Evolutionary conservation across 208 protist genomes (phyloP), one percentile per base, ranked within the genome.

Genomic region (Naegleria fowleri): DNA sequence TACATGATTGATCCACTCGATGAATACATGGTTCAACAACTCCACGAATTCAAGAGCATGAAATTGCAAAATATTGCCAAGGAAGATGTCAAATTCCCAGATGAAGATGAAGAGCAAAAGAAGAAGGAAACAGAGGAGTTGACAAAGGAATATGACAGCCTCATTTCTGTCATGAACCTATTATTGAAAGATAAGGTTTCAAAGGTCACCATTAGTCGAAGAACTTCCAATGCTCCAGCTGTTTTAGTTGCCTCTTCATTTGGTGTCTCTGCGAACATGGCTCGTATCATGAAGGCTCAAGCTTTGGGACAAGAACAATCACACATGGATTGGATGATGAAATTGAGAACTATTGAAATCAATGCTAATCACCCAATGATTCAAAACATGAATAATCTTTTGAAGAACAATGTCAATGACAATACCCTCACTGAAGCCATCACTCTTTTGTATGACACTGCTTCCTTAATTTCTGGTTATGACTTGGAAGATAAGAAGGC

Each of bases 281-380:
- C 97, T 79, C 96, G 97, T 91, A 97, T 99, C 90, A 96, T 99
- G 91, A 98, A 98, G 86, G 95, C 95, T 25, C 99, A 99, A 95
- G 95, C 97, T 7, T 93, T 98, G 58, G 92, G 94, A 86, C 29
- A 5, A 7, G 15, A 39, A 0, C 22, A 92, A 38, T 91, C 93
- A 52, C 41, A n/a, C n/a, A 90, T 93, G 29, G 88, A 83, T 41
- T 58, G 86, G n/a, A 94, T 95, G 43, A 93, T 93, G 38, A 94
- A 95, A 39, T 95, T 97, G 92, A 97, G 96, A 86, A 98, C 97
- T 55, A 92, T 99, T 76, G 98, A 99, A 95, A 94, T 99, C 92
- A 99, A 99, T 96, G 96, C 99, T 87, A 94, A 95, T 76, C 98
- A 99, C 93, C 96, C 98, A 9, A 93, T 99, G 29, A 96, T 99